Base-by-base conservation (phyloP, 257 asterid genomes). In the Solanum microdontum region DNA sequence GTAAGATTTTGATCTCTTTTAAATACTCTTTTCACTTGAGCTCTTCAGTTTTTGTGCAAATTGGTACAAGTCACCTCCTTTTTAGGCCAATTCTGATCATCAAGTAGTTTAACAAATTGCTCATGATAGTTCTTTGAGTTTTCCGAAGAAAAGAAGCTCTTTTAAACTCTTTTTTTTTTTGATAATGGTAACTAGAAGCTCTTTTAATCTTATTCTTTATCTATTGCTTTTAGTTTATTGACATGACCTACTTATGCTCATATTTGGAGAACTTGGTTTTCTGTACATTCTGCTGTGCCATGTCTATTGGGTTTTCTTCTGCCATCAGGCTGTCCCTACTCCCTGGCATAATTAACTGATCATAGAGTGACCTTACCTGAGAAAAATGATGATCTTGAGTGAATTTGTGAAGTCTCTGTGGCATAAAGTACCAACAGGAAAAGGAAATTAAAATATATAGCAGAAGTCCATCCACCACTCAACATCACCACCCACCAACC, bases 1-100 rank as follows among this genome's bases (percentile, higher is more conserved):
- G 99, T 97, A 92, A 24, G 83, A 30, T 66, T 40, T 84, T 19
- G 60, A 73, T 84, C 79, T 43, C 66, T 45, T 33, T 40, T 36
- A 36, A 33, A 33, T 76, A 74, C 58, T 58, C 43, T 21, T 30
- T 77, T 87, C 48, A 26, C 64, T 70, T 82, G 83, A 76, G 83
- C 76, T 75, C 45, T 34, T 77, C 82, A 66, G 82, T 84, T 68
- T 43, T 89, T 89, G 84, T 37, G 48, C 23, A 84, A 88, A 14
- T 87, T 70, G 30, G 90, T 23, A 60, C 62, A 32, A 66, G 89
- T 66, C 87, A 21, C 84, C 55, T 10, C 37, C 39, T 64, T 68
- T 88, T 73, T 36, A 40, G 66, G 39, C 37, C 64, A 17, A 26
- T 79, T 79, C 26, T 43, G 66, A 79, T 43, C 32, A 43, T 43